A percentile compares a stretch with the other conserved stretches of the same genome.
These are phyloP conservation scores for Marchantia polymorpha DNA, from an alignment of 225 moss, liverwort and hornwort genomes.

Conservation along the genomic window DNA sequence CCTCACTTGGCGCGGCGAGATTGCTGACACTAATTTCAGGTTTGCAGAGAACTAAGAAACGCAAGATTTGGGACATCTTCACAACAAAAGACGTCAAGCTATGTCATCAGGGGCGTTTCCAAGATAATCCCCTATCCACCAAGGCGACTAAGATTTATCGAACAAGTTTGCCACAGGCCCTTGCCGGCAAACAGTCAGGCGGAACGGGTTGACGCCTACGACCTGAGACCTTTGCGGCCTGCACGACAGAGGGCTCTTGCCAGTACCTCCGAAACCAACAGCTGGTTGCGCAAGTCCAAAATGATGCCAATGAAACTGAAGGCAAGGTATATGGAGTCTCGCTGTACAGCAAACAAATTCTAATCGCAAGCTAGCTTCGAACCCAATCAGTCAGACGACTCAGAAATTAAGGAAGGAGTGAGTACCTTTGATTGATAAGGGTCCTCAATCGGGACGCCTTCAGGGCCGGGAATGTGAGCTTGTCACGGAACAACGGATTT, in stretches of 20 bases:
- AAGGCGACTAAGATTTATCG: no score
- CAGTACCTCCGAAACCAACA: neutral
- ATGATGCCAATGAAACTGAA: neutral
- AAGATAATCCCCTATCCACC: no score
- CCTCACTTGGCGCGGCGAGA: no score
- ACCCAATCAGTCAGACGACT: neutral
- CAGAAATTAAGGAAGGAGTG: neutral
- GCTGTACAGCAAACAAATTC: neutral
- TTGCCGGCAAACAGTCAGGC: no score
- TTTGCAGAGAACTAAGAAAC: no score
- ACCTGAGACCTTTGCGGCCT: neutral
- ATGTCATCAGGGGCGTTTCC: no score
- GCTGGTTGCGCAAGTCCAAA: neutral
- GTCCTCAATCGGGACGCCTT: conserved; percentile 96
- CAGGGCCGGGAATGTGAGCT: conserved; percentile 87
- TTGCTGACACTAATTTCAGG: no score
- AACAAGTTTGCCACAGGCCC: no score
- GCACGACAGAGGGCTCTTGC: neutral
- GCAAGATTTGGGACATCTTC: no score
- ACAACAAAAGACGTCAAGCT: no score
- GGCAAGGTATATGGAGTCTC: no score
- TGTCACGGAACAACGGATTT: conserved; percentile 96
- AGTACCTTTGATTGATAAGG: conserved; percentile 94
- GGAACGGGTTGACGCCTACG: no score
- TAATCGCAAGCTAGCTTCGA: neutral